Conservation (phyloP, 2,329 filamentous ascomycete genomes). For the Aspergillus quadricinctus region DNA sequence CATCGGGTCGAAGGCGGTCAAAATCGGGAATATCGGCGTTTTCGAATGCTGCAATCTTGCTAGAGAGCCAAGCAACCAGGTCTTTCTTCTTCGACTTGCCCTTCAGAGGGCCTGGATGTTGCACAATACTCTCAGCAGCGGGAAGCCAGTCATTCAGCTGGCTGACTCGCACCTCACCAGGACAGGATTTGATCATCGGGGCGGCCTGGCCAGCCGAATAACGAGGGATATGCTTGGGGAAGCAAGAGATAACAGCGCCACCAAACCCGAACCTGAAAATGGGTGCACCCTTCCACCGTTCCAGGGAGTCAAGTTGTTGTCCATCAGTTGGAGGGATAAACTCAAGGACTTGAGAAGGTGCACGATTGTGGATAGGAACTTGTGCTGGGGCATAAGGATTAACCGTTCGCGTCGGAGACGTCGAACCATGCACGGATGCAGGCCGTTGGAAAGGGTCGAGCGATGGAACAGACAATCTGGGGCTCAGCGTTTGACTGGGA, state of each 20-base stretch:
- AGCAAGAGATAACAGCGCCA: constrained; percentile 74
- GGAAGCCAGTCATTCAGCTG: constrained; percentile 70
- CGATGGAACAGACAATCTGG: constrained; percentile 39
- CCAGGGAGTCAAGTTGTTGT: constrained; percentile 64
- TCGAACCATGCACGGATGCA: constrained; percentile 50
- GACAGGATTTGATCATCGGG: constrained; percentile 75
- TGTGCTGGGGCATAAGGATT: constrained; percentile 35
- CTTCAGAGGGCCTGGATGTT: constrained; percentile 86
- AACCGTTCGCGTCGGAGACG: constrained; percentile 35
- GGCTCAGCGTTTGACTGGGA: constrained; percentile 51
- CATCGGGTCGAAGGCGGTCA: constrained; percentile 47
- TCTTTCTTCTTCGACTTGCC: constrained; percentile 96
- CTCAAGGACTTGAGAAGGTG: constrained; percentile 48
- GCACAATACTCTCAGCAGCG: constrained; percentile 65
- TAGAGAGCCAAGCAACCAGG: constrained; percentile 70
- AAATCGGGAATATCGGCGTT: constrained; percentile 43
- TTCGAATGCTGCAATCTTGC: constrained; percentile 71
- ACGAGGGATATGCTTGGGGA: constrained; percentile 82
- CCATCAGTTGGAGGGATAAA: constrained; percentile 56
- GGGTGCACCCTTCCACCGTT: constrained; percentile 87
- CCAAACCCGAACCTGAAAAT: constrained; percentile 86
- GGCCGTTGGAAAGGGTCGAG: constrained; percentile 49
- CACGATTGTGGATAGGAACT: constrained; percentile 32
- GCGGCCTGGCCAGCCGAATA: constrained; percentile 70
- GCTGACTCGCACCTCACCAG: constrained; percentile 76